Evolutionary conservation across 805 yeast genomes (phyloP), one percentile per base, ranked within the genome.

Genomic region (Cyberlindnera suaveolens): DNA sequence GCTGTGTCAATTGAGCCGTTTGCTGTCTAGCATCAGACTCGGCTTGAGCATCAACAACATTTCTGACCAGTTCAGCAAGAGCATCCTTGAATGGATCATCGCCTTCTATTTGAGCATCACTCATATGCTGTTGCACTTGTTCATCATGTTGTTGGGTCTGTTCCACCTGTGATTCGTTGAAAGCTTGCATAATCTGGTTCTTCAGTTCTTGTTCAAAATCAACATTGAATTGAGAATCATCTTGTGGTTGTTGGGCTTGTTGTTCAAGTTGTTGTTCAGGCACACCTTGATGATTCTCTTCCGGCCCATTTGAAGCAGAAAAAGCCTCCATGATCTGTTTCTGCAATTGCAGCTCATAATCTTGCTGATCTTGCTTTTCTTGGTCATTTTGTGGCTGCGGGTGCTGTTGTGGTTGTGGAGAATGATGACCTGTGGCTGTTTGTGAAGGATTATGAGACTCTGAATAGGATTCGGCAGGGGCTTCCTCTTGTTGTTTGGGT

Each of bases 21-120:
- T 45, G 47, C 18, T 38, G 43, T n/a, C 36, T 15, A n/a, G 47
- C 26, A 5, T 51, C 51, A n/a, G 39, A 26, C 7, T 54, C 54
- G 14, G 36, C 38, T 20, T 52, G 50, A 1, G 65, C 64, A 45
- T 73, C 72, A 23, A 76, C 78, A 17, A 75, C 83, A 51, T 67
- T 74, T 47, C 73, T 70, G 15, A 78, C 81, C 64, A 77, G 72
- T 46, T 74, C 76, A 3, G 76, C 79, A 31, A 78, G 53, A 0
- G 81, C 82, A 39, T 69, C 72, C 40, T 78, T 74, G 39, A 75
- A 66, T 3, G 68, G 72, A 44, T 67, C 68, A 20, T 48, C 51
- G 2, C 31, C 39, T 6, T 36, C 47, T 19, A 17, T 17, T 36
- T 23, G 31, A 17, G 29, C 16, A 18, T 34, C 31, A n/a, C 18